Conservation (phyloP, 805 yeast species). For the Yamadazyma kitorensis region DNA sequence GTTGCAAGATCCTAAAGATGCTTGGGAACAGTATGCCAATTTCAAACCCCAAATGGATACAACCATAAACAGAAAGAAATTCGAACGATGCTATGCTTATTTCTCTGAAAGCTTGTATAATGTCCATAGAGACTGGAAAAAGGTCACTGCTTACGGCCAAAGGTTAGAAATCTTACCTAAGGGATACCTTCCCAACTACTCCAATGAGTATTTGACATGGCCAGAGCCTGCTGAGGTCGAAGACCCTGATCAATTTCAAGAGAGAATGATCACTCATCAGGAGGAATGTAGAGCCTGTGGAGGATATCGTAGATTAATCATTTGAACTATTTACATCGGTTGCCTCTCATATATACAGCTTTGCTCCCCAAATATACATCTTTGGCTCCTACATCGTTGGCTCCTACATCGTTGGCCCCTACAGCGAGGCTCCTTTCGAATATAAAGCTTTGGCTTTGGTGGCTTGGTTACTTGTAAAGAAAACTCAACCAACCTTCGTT, state of each 20-base stretch:
- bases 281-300: slow-evolving; percentile 45
- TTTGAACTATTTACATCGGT: slow-evolving; percentile 3
- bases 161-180: slow-evolving; percentile 49
- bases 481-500: slow-evolving; percentile 60
- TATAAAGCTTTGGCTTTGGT: too few relatives aligned
- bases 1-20: slow-evolving; percentile 40
- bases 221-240: slow-evolving; percentile 44
- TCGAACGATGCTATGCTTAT: slow-evolving; percentile 54
- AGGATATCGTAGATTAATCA: slow-evolving; percentile 49
- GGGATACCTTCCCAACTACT: slow-evolving; percentile 49
- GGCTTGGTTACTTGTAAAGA: slow-evolving; percentile 43
- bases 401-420: too few relatives aligned
- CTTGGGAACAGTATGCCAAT: slow-evolving; percentile 45
- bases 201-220: slow-evolving; percentile 52
- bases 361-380: too few relatives aligned
- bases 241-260: slow-evolving; percentile 44
- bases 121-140: slow-evolving; percentile 56
- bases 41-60: slow-evolving; percentile 48
- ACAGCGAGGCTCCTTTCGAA: too few relatives aligned
- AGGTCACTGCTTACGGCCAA: slow-evolving; percentile 55
- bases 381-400: too few relatives aligned
- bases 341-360: too few relatives aligned
- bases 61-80: slow-evolving; percentile 42
- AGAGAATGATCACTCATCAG: slow-evolving; percentile 45
- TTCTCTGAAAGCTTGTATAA: slow-evolving; percentile 50